Evolutionary conservation across 1,284 basidiomycete genomes (phyloP), one percentile per base, ranked within the genome.

Genomic region (Mycosarcoma maydis): DNA sequence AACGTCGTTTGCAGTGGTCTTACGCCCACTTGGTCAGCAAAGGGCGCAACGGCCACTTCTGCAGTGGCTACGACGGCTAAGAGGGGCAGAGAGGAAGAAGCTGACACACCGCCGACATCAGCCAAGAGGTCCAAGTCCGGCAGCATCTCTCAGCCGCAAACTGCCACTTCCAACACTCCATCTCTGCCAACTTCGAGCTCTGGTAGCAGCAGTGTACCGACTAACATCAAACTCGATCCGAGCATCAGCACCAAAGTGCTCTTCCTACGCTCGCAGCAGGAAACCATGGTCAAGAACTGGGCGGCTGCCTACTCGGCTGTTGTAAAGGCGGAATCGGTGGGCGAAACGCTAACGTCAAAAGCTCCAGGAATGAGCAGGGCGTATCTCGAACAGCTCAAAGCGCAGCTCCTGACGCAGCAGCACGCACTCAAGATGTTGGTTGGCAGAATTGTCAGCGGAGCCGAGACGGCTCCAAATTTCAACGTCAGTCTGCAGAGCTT

Each of bases 271-370:
- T 68, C 73, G 16, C 76, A 76, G 51, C 74, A 73, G 19, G 66
- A 72, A 26, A 54, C 58, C 33, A 77, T 77, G 76, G 57, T 77
- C 45, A 73, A 67, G 34, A 76, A 77, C 38, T 69, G 75, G 43
- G 44, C 62, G 1, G 51, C 56, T 23, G 58, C 60, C 23, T 69
- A 66, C 30, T 39, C 50, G 8, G 41, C 52, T 20, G 51, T 69
- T 6, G 39, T 38, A 13, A 70, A 70, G 14, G 48, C 22, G 14
- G 50, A 59, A 26, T 34, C 44, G 5, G 32, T 30, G 4, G 49
- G 43, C 5, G 41, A 54, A 3, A 17, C 41, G 3, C 30, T 49
- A 2, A 19, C 53, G 22, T 16, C 39, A 26, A 42, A 57, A 42
- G 62, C 62, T 16, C 64, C 66, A 3, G 57, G 52, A 4, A 53